Evolutionary conservation across 306 rosid genomes (phyloP), one percentile per base, ranked within the genome.

Genomic region (Carpinus fangiana): DNA sequence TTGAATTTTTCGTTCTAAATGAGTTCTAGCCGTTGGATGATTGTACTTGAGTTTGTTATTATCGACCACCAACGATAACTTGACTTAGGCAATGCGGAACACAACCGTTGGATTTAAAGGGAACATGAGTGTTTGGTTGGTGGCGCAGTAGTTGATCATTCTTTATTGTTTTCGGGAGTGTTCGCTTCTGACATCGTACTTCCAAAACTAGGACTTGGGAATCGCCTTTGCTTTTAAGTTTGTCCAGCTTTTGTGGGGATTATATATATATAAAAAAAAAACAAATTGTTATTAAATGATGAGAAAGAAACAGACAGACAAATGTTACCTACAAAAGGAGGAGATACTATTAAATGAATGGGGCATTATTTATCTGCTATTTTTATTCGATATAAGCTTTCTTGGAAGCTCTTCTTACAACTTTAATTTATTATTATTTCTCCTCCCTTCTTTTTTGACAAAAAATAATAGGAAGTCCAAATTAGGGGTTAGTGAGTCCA

Each of bases 241-340:
- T 14, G 13, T 72, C 52, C 41, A 13, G 28, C 41, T 17, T 48
- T 36, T 34, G 13, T 14, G 70, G 38, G 20, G 59, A 38, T 23
- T 23, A 23, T 23, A 23, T 23, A 23, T 23, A 56, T 61, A 45
- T 13, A 57, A 69, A 26, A 17, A 23, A 23, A 31, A 31, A 31
- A 34, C 31, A 18, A 38, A 38, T 38, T 38, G 43, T 38, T 38
- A 38, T 38, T 41, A 59, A 67, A 36, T 8, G 45, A 8, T 16
- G 16, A 66, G 51, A 31, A 28, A 47, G 20, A 28, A 65, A 57
- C 20, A 26, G 38, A 68, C 78, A 67, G 38, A 68, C 78, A 67
- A 43, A 62, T 21, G 7, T 5, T 28, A 31, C 66, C 36, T 23
- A 59, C 66, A 11, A 1, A 72, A 23, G 26, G 26, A 23, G 26